These are phyloP conservation scores for Venustampulla echinocandica DNA, from an alignment of 495 filamentous ascomycete species.

Conservation along the genomic window DNA sequence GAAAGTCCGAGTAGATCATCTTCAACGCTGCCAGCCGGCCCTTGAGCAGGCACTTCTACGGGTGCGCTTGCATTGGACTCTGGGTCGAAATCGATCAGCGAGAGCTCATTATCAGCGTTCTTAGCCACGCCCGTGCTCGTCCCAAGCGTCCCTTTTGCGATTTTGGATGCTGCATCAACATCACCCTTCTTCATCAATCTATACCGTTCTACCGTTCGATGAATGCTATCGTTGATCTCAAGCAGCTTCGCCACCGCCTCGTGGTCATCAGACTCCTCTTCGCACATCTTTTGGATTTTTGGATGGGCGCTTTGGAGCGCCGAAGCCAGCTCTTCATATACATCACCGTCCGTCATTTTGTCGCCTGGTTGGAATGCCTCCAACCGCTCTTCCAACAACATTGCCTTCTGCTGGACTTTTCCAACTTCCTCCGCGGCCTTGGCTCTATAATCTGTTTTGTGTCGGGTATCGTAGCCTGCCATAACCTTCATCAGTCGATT, in stretches of 20 bases:
- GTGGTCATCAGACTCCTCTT: constrained; percentile 93
- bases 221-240: constrained; percentile 98
- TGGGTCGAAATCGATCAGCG: constrained; percentile 84
- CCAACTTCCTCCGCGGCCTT: constrained; percentile 93
- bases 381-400: constrained; percentile 85
- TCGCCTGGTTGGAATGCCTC: constrained; percentile 77
- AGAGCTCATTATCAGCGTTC: constrained; percentile 75
- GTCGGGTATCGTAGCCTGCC: constrained; percentile 90
- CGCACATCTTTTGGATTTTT: constrained; percentile 98
- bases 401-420: constrained; percentile 89
- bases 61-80: constrained; percentile 40
- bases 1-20: constrained; percentile 47
- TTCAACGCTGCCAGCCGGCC: constrained; percentile 32
- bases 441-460: constrained; percentile 94
- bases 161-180: constrained; percentile 73
- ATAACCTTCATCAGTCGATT: constrained; percentile 98
- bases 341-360: constrained; percentile 77
- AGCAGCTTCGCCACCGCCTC: constrained; percentile 92
- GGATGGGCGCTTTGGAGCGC: constrained; percentile 89
- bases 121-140: constrained; percentile 62
- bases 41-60: constrained; percentile 20
- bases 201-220: constrained; percentile 90
- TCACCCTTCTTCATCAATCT: constrained; percentile 92
- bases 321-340: constrained; percentile 92
- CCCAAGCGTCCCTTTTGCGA: constrained; percentile 75